Percentiles rank a stretch among this genome's conserved stretches.
Conservation (phyloP, 2,329 filamentous ascomycete species). For the Colletotrichum spinosum region DNA sequence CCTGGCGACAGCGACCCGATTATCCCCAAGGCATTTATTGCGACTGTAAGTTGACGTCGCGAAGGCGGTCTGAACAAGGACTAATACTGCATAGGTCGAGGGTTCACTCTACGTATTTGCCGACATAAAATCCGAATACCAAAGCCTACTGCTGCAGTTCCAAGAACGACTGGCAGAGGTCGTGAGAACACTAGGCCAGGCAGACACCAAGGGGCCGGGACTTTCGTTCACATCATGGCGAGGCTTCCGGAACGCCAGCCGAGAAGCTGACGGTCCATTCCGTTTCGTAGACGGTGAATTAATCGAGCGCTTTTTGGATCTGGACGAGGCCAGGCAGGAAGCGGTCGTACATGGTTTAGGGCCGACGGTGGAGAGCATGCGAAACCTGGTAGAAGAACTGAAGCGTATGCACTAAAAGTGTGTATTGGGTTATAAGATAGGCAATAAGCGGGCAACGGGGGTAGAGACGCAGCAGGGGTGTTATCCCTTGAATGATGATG, state of each 20-base stretch:
- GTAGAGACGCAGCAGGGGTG: background rate
- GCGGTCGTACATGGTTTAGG: slow-evolving; percentile 66
- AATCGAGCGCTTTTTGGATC: slow-evolving; percentile 84
- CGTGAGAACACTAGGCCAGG: slow-evolving; percentile 76
- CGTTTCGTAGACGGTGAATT: slow-evolving; percentile 94
- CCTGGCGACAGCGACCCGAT: slow-evolving; percentile 75
- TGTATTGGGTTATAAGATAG: slow-evolving; percentile 18
- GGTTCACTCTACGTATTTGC: slow-evolving; percentile 93
- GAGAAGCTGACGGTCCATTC: slow-evolving; percentile 79
- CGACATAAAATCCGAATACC: slow-evolving; percentile 76
- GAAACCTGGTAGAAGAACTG: slow-evolving; percentile 71
- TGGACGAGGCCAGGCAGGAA: slow-evolving; percentile 69
- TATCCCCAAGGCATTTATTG: slow-evolving; percentile 86
- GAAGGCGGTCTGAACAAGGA: background rate
- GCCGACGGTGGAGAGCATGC: slow-evolving; percentile 71
- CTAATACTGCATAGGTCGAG: slow-evolving; percentile 73
- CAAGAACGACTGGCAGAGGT: slow-evolving; percentile 77
- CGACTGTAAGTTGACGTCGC: slow-evolving; percentile 73
- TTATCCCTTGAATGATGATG: background rate
- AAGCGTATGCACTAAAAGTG: slow-evolving; percentile 68
- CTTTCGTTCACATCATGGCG: slow-evolving; percentile 77
- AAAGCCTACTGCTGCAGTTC: slow-evolving; percentile 85
- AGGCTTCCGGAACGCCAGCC: slow-evolving; percentile 80
- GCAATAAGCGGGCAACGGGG: slow-evolving; percentile 1
- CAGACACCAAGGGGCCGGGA: slow-evolving; percentile 55